Percentiles rank a stretch among this genome's conserved stretches.
Conservation (phyloP, 208 protist species). For the Acanthamoeba royreba region DNA sequence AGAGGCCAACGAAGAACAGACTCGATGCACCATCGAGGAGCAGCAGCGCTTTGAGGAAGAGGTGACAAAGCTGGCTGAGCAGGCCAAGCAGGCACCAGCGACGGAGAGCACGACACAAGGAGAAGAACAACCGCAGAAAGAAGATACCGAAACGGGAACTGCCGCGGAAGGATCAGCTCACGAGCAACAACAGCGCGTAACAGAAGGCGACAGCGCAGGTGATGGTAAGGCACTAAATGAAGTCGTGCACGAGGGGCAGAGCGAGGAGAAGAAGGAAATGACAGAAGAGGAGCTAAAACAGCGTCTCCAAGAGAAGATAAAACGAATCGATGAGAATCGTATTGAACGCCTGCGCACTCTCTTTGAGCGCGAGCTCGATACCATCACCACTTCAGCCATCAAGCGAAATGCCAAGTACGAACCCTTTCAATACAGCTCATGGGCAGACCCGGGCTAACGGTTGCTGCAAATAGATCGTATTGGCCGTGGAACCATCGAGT, state of each 20-base stretch:
- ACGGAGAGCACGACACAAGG: no score
- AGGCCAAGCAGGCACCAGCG: no score
- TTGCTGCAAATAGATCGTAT: constrained; percentile 8
- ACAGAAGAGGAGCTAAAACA: background rate
- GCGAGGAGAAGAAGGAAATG: background rate
- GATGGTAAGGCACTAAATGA: background rate
- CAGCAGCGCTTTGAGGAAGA: background rate
- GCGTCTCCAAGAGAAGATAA: background rate
- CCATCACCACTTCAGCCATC: background rate
- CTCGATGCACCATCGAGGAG: background rate
- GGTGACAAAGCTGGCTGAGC: no score
- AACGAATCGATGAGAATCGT: background rate
- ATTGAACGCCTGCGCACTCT: background rate
- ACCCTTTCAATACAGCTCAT: background rate
- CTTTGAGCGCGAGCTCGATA: background rate
- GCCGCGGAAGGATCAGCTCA: no score
- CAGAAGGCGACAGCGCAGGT: background rate
- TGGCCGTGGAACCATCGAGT: constrained; percentile 23
- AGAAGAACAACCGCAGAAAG: no score
- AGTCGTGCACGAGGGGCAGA: background rate
- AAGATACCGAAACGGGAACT: no score
- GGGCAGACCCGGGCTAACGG: background rate
- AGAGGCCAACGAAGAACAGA: background rate
- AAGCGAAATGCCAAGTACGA: background rate
- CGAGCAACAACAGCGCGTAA: background rate